Percentiles rank a stretch among this genome's conserved stretches.
Conservation (phyloP, 352 stramenopile genomes). For the Halophytophthora batemanensis region DNA sequence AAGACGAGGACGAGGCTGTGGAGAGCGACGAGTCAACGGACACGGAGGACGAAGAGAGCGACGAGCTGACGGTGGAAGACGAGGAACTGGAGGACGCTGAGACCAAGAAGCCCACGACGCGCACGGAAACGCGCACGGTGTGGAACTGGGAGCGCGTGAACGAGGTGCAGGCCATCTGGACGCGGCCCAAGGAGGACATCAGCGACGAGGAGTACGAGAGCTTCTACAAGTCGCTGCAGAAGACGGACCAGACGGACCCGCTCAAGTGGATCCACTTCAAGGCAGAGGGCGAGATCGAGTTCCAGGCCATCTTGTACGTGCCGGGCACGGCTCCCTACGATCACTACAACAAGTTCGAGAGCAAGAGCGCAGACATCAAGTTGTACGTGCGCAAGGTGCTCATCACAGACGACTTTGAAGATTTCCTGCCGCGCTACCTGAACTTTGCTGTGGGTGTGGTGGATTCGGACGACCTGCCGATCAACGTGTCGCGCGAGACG, state of each 20-base stretch:
- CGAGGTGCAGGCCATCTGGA: conserved; percentile 97
- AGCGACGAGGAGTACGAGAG: conserved; percentile 98
- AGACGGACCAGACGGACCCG: conserved; percentile 84
- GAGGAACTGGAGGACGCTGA: conserved; percentile 57
- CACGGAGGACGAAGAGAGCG: conserved; percentile 32
- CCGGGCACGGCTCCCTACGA: conserved; percentile 85
- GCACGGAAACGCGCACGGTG: conserved; percentile 92
- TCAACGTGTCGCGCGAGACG: conserved; percentile 99
- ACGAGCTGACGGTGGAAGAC: conserved; percentile 82
- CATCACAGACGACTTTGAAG: conserved; percentile 98
- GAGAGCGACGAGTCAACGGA: conserved; percentile 22
- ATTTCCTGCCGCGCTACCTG: conserved; percentile 98
- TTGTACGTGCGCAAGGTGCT: conserved; percentile 99
- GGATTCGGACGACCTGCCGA: conserved; percentile 98
- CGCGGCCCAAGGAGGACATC: conserved; percentile 95
- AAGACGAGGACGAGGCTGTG: conserved; percentile 54
- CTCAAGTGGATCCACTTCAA: conserved; percentile 99
- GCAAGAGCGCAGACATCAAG: conserved; percentile 92
- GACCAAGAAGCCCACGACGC: conserved; percentile 69
- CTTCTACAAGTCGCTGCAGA: conserved; percentile 97
- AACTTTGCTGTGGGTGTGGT: conserved; percentile 99
- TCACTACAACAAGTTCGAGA: conserved; percentile 90
- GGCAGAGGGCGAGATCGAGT: conserved; percentile 99
- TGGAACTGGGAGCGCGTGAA: conserved; percentile 97
- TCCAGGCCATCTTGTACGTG: conserved; percentile 99